phyloP scores from a whole-genome alignment of 2,329 filamentous ascomycete genomes.

The Cladophialophora yegresii region DNA sequence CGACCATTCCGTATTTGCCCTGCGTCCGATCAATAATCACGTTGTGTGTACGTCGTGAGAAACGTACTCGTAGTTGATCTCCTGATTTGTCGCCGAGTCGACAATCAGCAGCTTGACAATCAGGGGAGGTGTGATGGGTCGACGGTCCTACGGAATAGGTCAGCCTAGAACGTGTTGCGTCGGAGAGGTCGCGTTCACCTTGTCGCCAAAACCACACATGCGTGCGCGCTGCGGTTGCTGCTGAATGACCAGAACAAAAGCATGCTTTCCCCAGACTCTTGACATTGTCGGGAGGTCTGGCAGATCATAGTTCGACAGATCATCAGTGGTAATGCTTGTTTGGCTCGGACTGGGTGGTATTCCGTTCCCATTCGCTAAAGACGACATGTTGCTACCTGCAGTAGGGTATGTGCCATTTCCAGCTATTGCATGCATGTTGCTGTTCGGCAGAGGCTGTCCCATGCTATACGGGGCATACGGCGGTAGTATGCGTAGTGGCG shows the following conservation, averaged over 20 bases:
- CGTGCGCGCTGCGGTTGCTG: conserved; percentile 91
- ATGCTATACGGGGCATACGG: conserved; percentile 25
- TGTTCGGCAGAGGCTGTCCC: conserved; percentile 2
- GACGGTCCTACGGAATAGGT: conserved; percentile 67
- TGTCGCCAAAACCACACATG: conserved; percentile 99
- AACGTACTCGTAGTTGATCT: conserved; percentile 78
- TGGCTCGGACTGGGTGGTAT: conserved; percentile 43
- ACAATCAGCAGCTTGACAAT: conserved; percentile 82
- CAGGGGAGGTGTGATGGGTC: conserved; percentile 92
- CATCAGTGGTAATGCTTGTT: conserved; percentile 37
- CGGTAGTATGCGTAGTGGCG: conserved; percentile 15
- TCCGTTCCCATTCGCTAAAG: conserved; percentile 32
- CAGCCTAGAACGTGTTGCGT: conserved; percentile 2
- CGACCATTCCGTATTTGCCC: conserved; percentile 65
- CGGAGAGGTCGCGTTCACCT: conserved; percentile 59
- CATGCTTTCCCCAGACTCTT: conserved; percentile 48
- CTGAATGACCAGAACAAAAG: conserved; percentile 70
- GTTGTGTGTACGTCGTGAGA: conserved; percentile 6
- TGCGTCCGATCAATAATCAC: conserved; percentile 41
- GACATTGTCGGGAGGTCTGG: conserved; percentile 44
- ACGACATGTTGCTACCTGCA: conserved; percentile 37
- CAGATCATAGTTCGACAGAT: conserved; percentile 25
- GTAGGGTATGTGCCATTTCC: conserved; percentile 18
- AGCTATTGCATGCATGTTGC: background rate
- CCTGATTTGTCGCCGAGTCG: conserved; percentile 72